A percentile compares a stretch with the other conserved stretches of the same genome.
These are phyloP conservation scores for Piloderma croceum DNA, from an alignment of 768 basidiomycete species.

Conservation along the genomic window DNA sequence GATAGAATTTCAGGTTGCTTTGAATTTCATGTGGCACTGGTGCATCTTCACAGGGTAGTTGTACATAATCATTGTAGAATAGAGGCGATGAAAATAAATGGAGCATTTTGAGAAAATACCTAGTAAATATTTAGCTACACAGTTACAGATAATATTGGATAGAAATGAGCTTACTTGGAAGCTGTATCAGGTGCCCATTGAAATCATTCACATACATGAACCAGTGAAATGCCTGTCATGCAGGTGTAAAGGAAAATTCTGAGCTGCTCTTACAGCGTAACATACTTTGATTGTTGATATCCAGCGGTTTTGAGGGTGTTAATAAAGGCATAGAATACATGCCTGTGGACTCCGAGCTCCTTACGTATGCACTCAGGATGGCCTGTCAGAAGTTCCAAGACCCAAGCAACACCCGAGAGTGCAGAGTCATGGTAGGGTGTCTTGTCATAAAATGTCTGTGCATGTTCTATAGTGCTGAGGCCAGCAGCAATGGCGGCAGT, in stretches of 20 bases:
- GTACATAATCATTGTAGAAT: too few species aligned
- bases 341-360: constrained; percentile 6
- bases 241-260: constrained; percentile 25
- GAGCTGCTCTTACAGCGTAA: constrained; percentile 21
- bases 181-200: too few species aligned
- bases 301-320: constrained; percentile 4
- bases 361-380: constrained; percentile 10
- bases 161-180: too few species aligned
- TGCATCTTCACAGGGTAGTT: constrained; percentile 1
- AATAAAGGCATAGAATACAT: constrained; percentile 7
- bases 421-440: constrained; percentile 12
- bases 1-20: constrained; percentile 18
- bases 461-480: too few species aligned
- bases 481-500: too few species aligned
- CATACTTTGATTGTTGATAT: constrained; percentile 4
- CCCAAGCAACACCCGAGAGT: constrained; percentile 11
- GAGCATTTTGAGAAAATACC: too few species aligned
- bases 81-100: too few species aligned
- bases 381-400: constrained; percentile 7
- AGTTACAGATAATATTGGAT: too few species aligned
- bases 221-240: too few species aligned
- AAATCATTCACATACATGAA: too few species aligned
- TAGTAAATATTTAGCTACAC: too few species aligned
- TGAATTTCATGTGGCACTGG: constrained; percentile 12
- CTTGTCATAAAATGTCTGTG: too few species aligned